phyloP scores from a whole-genome alignment of 2,329 filamentous ascomycete genomes.

The Aspergillus tamarii region DNA sequence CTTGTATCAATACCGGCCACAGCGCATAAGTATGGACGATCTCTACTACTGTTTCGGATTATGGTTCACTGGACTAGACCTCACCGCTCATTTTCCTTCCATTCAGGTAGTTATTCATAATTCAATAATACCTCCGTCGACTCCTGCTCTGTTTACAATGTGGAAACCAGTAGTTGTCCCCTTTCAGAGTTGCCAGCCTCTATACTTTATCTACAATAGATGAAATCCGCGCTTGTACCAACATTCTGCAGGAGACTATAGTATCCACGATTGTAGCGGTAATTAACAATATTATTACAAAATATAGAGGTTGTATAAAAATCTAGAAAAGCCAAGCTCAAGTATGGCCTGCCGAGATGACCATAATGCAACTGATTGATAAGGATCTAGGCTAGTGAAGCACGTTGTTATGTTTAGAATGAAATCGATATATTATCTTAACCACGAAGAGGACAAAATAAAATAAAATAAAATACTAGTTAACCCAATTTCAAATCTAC shows the following conservation, averaged over 20 bases:
- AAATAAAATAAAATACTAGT: no score
- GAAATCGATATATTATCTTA: background rate
- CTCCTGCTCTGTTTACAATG: background rate
- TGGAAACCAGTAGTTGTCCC: background rate
- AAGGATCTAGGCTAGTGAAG: background rate
- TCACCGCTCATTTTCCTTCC: no score
- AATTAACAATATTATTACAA: no score
- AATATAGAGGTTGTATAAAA: no score
- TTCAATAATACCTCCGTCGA: background rate
- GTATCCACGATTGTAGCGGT: no score
- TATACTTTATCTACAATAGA: background rate
- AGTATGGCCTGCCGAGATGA: background rate
- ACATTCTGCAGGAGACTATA: background rate
- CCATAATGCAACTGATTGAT: background rate
- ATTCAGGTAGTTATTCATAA: background rate
- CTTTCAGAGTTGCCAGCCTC: background rate
- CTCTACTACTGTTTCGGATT: background rate
- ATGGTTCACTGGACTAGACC: no score
- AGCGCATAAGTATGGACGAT: background rate
- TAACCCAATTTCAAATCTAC: no score
- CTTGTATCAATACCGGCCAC: background rate
- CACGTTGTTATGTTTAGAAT: background rate
- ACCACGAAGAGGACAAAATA: no score
- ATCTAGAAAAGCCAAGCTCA: background rate
- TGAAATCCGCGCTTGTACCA: background rate